A percentile compares a stretch with the other conserved stretches of the same genome.
Evolutionary conservation across 2,329 filamentous ascomycete species (phyloP).

Genomic region (Diaporthe nobilis): DNA sequence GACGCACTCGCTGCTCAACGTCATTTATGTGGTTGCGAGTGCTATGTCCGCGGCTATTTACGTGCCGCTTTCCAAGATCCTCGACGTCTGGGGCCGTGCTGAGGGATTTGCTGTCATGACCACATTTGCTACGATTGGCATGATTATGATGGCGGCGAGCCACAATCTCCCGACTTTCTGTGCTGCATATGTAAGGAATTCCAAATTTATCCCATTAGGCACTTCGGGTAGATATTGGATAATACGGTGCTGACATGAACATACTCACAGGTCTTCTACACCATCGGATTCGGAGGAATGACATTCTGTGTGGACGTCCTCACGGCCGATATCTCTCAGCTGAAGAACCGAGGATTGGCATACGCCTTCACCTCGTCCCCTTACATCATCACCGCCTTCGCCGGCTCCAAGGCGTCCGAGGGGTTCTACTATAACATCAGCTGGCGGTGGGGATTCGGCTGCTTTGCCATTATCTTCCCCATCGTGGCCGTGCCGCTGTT

Average conservation of each 20-base stretch:
- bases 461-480: conserved; percentile 72
- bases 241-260: conserved; percentile 43
- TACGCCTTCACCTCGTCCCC: conserved; percentile 74
- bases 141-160: conserved; percentile 73
- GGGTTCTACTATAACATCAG: conserved; percentile 63
- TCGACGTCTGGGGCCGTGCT: conserved; percentile 63
- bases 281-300: conserved; percentile 70
- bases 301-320: conserved; percentile 74
- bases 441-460: conserved; percentile 76
- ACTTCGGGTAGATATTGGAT: too few species aligned
- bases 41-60: conserved; percentile 72
- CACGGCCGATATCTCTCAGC: conserved; percentile 73
- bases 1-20: conserved; percentile 66
- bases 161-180: conserved; percentile 65
- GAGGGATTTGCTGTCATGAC: conserved; percentile 60
- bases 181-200: conserved; percentile 52
- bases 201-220: too few species aligned
- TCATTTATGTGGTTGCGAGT: conserved; percentile 67
- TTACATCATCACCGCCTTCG: conserved; percentile 74
- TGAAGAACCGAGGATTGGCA: conserved; percentile 75
- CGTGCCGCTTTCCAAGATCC: conserved; percentile 61
- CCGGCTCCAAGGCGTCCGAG: conserved; percentile 68
- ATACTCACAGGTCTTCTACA: conserved; percentile 69
- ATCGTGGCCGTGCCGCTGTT: conserved; percentile 70
- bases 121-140: conserved; percentile 60